Conservation (phyloP, 495 filamentous ascomycete genomes). For the Xylaria acuta region DNA sequence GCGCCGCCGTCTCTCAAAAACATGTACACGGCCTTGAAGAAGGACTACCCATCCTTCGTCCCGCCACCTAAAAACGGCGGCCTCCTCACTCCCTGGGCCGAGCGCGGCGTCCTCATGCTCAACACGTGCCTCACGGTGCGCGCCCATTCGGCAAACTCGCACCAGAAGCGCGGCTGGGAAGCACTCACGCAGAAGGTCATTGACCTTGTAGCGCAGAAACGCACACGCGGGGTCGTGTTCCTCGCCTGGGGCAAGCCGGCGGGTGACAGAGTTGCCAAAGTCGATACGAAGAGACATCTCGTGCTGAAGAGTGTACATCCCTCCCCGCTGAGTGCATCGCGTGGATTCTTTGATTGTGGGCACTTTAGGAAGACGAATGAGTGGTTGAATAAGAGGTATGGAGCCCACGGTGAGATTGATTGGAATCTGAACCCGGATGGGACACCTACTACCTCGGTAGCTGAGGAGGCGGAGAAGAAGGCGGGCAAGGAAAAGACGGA, state of each 20-base stretch:
- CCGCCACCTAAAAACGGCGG: conserved; percentile 78
- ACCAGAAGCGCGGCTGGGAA: conserved; percentile 89
- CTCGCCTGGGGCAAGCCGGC: conserved; percentile 91
- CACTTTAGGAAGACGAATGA: conserved; percentile 92
- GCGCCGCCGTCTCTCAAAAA: conserved; percentile 89
- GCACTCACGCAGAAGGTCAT: conserved; percentile 88
- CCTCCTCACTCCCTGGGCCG: conserved; percentile 89
- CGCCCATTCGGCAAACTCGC: conserved; percentile 82
- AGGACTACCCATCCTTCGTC: conserved; percentile 83
- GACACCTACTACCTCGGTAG: neutral
- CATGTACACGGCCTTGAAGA: conserved; percentile 85
- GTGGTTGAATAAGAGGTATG: conserved; percentile 82
- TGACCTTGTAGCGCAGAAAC: conserved; percentile 77
- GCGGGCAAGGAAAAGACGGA: conserved; percentile 27
- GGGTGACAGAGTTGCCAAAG: conserved; percentile 69
- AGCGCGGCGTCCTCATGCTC: conserved; percentile 86
- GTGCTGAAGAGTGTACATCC: conserved; percentile 89
- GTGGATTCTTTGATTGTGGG: conserved; percentile 84
- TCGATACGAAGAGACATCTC: conserved; percentile 74
- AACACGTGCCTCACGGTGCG: conserved; percentile 94
- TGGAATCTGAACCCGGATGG: conserved; percentile 62
- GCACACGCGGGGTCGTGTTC: conserved; percentile 85
- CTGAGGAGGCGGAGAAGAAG: conserved; percentile 27
- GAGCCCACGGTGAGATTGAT: conserved; percentile 77
- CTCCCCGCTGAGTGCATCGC: conserved; percentile 80